Conservation (phyloP, 495 filamentous ascomycete genomes). For the Penicillium chermesinum region DNA sequence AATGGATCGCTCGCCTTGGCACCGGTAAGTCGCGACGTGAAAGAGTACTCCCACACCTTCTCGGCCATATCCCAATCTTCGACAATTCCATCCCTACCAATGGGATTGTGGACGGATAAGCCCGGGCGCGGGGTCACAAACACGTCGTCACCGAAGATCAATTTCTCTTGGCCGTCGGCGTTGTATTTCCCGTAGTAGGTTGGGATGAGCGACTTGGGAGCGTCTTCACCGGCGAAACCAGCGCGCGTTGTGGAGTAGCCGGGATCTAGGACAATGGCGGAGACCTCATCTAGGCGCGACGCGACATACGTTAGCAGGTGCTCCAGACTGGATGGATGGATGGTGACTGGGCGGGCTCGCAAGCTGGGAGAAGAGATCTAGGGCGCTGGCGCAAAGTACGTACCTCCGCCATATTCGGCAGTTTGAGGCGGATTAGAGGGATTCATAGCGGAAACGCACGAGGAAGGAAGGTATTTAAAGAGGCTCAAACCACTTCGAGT, state of each 20-base stretch:
- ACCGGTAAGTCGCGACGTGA: slow-evolving; percentile 71
- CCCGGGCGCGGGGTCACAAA: slow-evolving; percentile 70
- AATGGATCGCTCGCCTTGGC: slow-evolving; percentile 56
- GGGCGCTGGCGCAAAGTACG: slow-evolving; percentile 27
- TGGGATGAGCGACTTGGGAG: slow-evolving; percentile 86
- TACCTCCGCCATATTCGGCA: slow-evolving; percentile 80
- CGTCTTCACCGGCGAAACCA: slow-evolving; percentile 96
- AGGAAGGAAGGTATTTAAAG: not conserved
- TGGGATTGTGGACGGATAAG: slow-evolving; percentile 82
- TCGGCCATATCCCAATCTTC: slow-evolving; percentile 94
- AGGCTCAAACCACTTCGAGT: slow-evolving; percentile 1
- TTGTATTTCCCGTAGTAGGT: slow-evolving; percentile 71
- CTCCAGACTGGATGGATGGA: not conserved
- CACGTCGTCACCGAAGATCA: slow-evolving; percentile 80
- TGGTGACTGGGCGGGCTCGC: not conserved
- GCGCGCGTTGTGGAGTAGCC: slow-evolving; percentile 87
- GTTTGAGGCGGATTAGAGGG: slow-evolving; percentile 53
- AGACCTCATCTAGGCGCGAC: slow-evolving; percentile 74
- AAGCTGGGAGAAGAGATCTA: slow-evolving; percentile 1
- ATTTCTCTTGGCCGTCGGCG: slow-evolving; percentile 51
- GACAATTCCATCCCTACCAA: slow-evolving; percentile 82
- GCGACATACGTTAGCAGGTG: not conserved
- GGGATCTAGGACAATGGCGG: slow-evolving; percentile 91
- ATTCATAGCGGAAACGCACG: slow-evolving; percentile 32
- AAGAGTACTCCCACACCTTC: slow-evolving; percentile 83